Percentiles rank a stretch among this genome's conserved stretches.
These are phyloP conservation scores for Microcos paniculata DNA, from an alignment of 345 rosid genomes.

Conservation along the genomic window DNA sequence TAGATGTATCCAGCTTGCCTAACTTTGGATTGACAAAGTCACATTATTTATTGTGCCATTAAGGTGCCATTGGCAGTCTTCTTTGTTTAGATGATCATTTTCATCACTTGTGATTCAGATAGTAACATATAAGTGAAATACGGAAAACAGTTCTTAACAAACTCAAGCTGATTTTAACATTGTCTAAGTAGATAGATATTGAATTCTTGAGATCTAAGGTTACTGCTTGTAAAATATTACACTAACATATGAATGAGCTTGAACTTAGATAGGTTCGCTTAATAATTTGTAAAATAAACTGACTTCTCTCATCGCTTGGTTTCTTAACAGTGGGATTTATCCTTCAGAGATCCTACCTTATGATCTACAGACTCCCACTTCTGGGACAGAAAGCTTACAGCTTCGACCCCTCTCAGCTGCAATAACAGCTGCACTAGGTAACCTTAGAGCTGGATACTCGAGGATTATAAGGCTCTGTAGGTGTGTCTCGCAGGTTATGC, in stretches of 20 bases:
- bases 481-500: slow-evolving; percentile 43
- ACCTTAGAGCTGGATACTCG: slow-evolving; percentile 40
- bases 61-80: neutral
- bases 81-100: too few relatives aligned
- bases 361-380: slow-evolving; percentile 22
- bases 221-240: neutral
- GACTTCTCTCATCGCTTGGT: slow-evolving; percentile 11
- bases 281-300: neutral
- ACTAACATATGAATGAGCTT: neutral
- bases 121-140: neutral
- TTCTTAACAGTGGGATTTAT: slow-evolving; percentile 59
- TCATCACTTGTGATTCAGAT: neutral
- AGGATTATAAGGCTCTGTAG: slow-evolving; percentile 55
- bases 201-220: neutral
- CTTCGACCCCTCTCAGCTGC: slow-evolving; percentile 30
- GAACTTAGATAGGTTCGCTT: neutral
- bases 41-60: neutral
- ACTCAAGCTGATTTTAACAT: neutral
- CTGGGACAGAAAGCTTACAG: slow-evolving; percentile 16
- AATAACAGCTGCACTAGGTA: slow-evolving; percentile 32
- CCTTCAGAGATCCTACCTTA: slow-evolving; percentile 48
- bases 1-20: neutral
- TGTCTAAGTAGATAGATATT: neutral
- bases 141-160: neutral
- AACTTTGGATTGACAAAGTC: neutral